Conservation (phyloP, 768 basidiomycete species). For the Lactarius evosmus region DNA sequence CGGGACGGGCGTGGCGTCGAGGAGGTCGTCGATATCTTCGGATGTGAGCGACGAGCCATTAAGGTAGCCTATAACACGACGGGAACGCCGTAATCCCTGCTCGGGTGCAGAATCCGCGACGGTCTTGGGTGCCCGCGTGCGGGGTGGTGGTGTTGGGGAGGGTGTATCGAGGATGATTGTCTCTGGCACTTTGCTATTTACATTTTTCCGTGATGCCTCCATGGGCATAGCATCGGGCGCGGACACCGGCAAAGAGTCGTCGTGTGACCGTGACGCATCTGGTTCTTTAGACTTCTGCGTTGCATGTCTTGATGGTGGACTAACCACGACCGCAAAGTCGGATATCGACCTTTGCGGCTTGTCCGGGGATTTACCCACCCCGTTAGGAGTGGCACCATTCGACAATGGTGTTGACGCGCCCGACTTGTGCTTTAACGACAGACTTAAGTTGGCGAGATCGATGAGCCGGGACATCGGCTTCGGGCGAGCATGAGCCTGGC, state of each 20-base stretch:
- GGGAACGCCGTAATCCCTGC: conserved; percentile 2
- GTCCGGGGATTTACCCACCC: neutral
- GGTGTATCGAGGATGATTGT: neutral
- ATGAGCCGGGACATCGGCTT: neutral
- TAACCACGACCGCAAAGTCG: conserved; percentile 14
- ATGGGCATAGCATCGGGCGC: too few species aligned
- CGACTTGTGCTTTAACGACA: neutral
- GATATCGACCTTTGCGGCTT: neutral
- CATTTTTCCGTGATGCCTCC: neutral
- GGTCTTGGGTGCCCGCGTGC: neutral
- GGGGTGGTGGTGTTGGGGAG: neutral
- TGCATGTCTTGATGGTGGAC: conserved; percentile 6
- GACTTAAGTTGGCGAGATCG: neutral
- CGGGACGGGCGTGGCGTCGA: conserved; percentile 7
- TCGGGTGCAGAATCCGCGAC: neutral
- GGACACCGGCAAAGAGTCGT: neutral
- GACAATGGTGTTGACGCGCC: neutral
- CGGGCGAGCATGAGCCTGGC: neutral
- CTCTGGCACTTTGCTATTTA: neutral
- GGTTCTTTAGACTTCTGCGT: neutral
- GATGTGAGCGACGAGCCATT: neutral
- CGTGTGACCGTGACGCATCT: neutral
- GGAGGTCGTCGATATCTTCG: conserved; percentile 12
- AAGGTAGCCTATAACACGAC: neutral
- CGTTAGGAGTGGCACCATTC: neutral